Conservation (phyloP, 2,329 filamentous ascomycete species). For the Chaetomium olivaceum region DNA sequence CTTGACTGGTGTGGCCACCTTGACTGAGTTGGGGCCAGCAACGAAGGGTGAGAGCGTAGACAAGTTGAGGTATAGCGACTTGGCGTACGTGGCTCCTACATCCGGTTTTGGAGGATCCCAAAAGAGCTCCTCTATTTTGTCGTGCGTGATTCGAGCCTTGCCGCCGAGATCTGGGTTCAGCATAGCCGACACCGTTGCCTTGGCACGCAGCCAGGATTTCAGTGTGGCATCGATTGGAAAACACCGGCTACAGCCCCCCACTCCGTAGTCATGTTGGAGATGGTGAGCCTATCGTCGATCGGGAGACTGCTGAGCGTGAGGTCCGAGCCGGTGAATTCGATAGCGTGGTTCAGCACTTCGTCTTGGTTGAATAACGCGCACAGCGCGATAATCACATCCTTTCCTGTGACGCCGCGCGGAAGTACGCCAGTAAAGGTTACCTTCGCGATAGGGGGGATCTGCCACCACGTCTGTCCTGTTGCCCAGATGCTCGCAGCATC, state of each 20-base stretch:
- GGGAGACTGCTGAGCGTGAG: no score
- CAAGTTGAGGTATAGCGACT: constrained; percentile 78
- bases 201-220: constrained; percentile 71
- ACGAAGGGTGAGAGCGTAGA: constrained; percentile 83
- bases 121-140: constrained; percentile 70
- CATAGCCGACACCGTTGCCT: constrained; percentile 72
- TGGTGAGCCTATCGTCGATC: no score
- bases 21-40: constrained; percentile 87
- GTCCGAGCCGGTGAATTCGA: constrained; percentile 67
- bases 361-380: constrained; percentile 85
- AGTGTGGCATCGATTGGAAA: constrained; percentile 80
- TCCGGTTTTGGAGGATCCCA: constrained; percentile 69
- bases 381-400: constrained; percentile 90
- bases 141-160: constrained; percentile 65
- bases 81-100: constrained; percentile 76
- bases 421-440: constrained; percentile 75
- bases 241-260: no score
- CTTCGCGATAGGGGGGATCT: constrained; percentile 74
- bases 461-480: constrained; percentile 48
- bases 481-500: constrained; percentile 87
- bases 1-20: constrained; percentile 74
- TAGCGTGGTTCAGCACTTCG: constrained; percentile 85
- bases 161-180: constrained; percentile 48
- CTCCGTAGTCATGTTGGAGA: no score
- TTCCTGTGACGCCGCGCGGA: constrained; percentile 80